These are phyloP conservation scores for Pythium volutum DNA, from an alignment of 352 stramenopile genomes.

Conservation along the genomic window DNA sequence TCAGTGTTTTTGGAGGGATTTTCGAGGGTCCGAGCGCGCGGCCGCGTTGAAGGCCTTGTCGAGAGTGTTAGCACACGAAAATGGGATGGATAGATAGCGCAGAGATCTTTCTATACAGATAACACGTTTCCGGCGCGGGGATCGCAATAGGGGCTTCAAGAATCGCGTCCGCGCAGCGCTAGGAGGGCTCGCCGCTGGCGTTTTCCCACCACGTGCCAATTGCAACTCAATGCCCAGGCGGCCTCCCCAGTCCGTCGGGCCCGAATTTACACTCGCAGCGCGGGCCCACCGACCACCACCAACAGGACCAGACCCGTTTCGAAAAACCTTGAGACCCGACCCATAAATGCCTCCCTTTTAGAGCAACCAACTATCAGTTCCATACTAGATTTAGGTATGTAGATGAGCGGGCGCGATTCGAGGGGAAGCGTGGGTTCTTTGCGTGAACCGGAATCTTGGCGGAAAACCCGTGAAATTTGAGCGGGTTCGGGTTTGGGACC, in stretches of 20 bases:
- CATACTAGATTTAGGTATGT: not conserved
- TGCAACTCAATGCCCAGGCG: slow-evolving; percentile 31
- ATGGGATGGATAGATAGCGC: slow-evolving; percentile 15
- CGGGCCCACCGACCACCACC: slow-evolving; percentile 17
- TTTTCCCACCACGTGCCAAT: slow-evolving; percentile 27
- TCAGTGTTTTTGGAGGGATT: not conserved
- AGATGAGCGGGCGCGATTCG: not conserved
- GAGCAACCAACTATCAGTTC: not conserved
- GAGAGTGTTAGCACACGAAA: not conserved
- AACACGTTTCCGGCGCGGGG: not conserved
- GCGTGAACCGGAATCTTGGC: slow-evolving; percentile 9
- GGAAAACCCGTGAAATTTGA: slow-evolving; percentile 9
- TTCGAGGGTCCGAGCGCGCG: not conserved
- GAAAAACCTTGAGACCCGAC: not conserved
- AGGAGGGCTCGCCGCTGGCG: not conserved
- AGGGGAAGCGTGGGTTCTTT: slow-evolving; percentile 9
- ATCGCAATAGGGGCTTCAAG: not conserved
- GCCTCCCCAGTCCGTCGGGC: slow-evolving; percentile 17
- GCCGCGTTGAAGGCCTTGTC: not conserved
- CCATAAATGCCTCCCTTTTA: not conserved
- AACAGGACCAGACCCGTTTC: slow-evolving; percentile 17
- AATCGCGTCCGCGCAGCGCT: slow-evolving; percentile 8
- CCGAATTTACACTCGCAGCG: slow-evolving; percentile 5
- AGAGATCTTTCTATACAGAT: slow-evolving; percentile 5
- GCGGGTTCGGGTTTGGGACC: slow-evolving; percentile 14